phyloP scores from a whole-genome alignment of 495 filamentous ascomycete genomes.

The Hypomontagnella submonticulosa region DNA sequence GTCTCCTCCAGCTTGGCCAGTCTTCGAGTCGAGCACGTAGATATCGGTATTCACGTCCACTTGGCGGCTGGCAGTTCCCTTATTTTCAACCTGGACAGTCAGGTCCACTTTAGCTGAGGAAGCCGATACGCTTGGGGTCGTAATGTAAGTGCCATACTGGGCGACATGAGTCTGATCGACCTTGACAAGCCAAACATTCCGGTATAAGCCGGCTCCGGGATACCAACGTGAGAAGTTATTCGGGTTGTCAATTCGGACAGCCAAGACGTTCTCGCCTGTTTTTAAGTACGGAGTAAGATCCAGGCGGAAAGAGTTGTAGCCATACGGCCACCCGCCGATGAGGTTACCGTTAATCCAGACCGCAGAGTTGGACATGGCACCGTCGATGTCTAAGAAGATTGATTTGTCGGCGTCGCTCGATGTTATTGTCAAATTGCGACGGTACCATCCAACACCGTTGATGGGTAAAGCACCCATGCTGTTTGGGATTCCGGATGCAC shows the following conservation, averaged over 20 bases:
- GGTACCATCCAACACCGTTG: conserved; percentile 62
- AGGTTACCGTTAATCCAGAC: conserved; percentile 62
- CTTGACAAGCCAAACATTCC: conserved; percentile 62
- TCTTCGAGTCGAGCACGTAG: conserved; percentile 36
- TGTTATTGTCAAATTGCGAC: conserved; percentile 50
- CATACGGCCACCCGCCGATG: conserved; percentile 63
- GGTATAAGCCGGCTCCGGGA: conserved; percentile 62
- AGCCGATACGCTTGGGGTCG: conserved; percentile 51
- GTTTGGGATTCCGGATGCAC: conserved; percentile 60
- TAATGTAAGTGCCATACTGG: conserved; percentile 59
- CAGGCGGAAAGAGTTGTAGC: conserved; percentile 60
- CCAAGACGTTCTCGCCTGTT: conserved; percentile 54
- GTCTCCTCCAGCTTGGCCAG: conserved; percentile 28
- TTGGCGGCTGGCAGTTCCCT: conserved; percentile 34
- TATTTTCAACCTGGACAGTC: conserved; percentile 55
- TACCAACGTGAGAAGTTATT: conserved; percentile 60
- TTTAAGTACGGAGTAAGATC: conserved; percentile 59
- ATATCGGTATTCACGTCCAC: conserved; percentile 48
- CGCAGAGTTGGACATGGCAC: conserved; percentile 60
- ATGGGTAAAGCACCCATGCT: conserved; percentile 67
- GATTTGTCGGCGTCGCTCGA: conserved; percentile 49
- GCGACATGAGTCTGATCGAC: conserved; percentile 54
- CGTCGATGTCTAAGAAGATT: conserved; percentile 60
- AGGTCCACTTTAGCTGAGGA: conserved; percentile 54
- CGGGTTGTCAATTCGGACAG: conserved; percentile 61